Evolutionary conservation across 2,329 filamentous ascomycete species (phyloP), one percentile per base, ranked within the genome.

Genomic region (Ceratocystiopsis sp.): DNA sequence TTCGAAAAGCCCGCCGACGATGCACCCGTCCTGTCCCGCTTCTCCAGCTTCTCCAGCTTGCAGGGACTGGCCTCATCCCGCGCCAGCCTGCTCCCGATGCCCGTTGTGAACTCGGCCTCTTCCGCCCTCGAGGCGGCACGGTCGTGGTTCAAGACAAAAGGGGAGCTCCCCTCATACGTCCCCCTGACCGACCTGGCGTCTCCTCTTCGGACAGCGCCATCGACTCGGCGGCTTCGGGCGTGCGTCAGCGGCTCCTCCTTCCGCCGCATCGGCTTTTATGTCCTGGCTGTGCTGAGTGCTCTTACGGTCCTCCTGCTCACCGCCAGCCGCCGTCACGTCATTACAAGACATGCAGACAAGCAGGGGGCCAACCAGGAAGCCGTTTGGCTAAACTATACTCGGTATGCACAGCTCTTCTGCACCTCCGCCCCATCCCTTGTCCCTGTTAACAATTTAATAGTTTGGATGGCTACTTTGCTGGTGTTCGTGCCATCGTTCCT

Each of bases 381-480:
- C 18, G 40, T 48, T 42, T 68, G 62, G 61, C 49, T 65, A 15
- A 56, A 53, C 39, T 66, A 61, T 48, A 58, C 55, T 38, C 62
- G 65, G 66, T 69, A 53, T 60, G 64, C 59, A 36, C 36, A 9
- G 4, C 16, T 17, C 13, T 37, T 33, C 35, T 7, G 15, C 18
- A 19, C 35, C 10, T 29, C 25, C 25, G 4, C 21, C 33, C 33
- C 4, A 35, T 7, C 4, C 17, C 13, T 18, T 38, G 9, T 8
- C 4, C 25, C 10, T 29, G 9, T 11, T 29, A 29, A 29, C 25
- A 8, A 29, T 10, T 16, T 16, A 6, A 37, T 49, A 93, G 89
- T 52, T 75, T 94, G 43, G 76, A 80, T 50, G 73, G 80, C 38
- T 94, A 89, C 57, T 85, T 84, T 59, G 77, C 80, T 36, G 86